phyloP scores from a whole-genome alignment of 352 stramenopile genomes.

The Pythium vanterpoolii region DNA sequence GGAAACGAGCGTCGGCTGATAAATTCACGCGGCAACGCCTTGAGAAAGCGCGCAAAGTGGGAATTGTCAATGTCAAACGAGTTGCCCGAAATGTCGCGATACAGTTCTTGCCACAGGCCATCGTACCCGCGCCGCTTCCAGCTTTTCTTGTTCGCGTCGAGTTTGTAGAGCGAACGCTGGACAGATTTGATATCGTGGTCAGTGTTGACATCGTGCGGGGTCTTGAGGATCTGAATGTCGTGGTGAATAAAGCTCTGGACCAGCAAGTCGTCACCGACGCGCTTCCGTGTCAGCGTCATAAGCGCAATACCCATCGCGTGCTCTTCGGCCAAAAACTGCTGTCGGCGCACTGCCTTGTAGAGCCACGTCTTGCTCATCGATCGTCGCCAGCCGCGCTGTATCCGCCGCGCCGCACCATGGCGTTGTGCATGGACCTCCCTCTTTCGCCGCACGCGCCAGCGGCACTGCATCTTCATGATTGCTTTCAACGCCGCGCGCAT shows the following conservation, averaged over 20 bases:
- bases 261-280: slow-evolving; percentile 54
- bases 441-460: slow-evolving; percentile 35
- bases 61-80: slow-evolving; percentile 63
- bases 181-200: slow-evolving; percentile 27
- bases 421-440: slow-evolving; percentile 27
- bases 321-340: slow-evolving; percentile 55
- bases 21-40: slow-evolving; percentile 50
- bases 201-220: slow-evolving; percentile 10
- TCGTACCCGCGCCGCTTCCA: slow-evolving; percentile 62
- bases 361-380: slow-evolving; percentile 41
- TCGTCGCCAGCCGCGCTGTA: slow-evolving; percentile 40
- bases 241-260: slow-evolving; percentile 61
- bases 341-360: slow-evolving; percentile 31
- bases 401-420: slow-evolving; percentile 23
- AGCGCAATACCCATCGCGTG: slow-evolving; percentile 45
- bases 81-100: slow-evolving; percentile 41
- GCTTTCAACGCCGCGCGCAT: slow-evolving; percentile 41
- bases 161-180: slow-evolving; percentile 36
- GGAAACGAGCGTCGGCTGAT: slow-evolving; percentile 59
- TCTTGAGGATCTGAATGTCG: slow-evolving; percentile 20
- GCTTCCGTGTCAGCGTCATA: slow-evolving; percentile 38
- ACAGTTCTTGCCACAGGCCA: slow-evolving; percentile 68
- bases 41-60: slow-evolving; percentile 60
- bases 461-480: slow-evolving; percentile 47
- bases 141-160: slow-evolving; percentile 27